phyloP scores from a whole-genome alignment of 192 early-diverging fungal genomes.

The Backusella sp. region DNA sequence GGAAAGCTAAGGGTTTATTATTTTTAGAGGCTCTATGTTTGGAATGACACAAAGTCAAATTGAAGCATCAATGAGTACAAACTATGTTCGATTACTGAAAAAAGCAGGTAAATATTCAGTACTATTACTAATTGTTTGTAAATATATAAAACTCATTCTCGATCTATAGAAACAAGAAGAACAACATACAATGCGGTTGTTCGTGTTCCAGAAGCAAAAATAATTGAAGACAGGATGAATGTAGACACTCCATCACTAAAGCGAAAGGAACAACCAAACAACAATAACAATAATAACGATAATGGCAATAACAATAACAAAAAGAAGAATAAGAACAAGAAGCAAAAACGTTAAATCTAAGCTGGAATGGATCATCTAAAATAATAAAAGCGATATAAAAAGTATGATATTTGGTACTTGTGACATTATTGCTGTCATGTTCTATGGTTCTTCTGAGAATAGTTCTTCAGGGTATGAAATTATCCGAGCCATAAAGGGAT shows the following conservation, averaged over 20 bases:
- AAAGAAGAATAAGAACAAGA: neutral
- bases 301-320: neutral
- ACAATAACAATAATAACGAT: neutral
- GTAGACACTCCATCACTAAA: neutral
- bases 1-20: neutral
- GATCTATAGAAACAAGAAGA: slow-evolving; percentile 13
- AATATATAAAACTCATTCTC: no score
- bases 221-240: neutral
- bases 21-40: slow-evolving; percentile 23
- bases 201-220: neutral
- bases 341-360: neutral
- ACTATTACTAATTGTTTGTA: neutral
- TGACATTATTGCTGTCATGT: no score
- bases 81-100: slow-evolving; percentile 26
- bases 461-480: no score
- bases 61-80: slow-evolving; percentile 14
- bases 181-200: slow-evolving; percentile 21
- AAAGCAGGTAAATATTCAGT: slow-evolving; percentile 28
- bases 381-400: neutral
- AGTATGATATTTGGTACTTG: no score
- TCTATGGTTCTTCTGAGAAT: no score
- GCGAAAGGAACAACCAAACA: neutral
- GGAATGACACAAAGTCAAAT: slow-evolving; percentile 27
- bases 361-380: neutral
- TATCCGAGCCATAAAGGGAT: no score